Conservation (phyloP, 2,329 filamentous ascomycete genomes). For the Arthroderma sp. region DNA sequence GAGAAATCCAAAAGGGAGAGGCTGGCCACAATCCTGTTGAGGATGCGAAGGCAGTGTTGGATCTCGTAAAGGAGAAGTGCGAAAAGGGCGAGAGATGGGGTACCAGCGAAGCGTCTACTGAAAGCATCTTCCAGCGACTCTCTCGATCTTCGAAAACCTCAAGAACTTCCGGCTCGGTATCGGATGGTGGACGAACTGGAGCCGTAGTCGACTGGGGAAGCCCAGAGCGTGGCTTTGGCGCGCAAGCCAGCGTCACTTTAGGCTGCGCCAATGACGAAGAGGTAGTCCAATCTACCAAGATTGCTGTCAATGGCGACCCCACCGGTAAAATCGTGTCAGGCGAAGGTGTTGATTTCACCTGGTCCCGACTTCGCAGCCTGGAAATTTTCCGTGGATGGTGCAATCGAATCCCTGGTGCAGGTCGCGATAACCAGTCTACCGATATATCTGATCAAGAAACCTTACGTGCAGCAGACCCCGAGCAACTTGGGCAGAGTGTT, state of each 20-base stretch:
- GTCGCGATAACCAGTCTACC: conserved; percentile 31
- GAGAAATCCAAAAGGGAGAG: conserved; percentile 74
- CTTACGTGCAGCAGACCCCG: conserved; percentile 15
- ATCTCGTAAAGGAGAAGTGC: conserved; percentile 90
- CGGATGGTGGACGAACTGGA: conserved; percentile 28
- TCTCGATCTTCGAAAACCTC: conserved; percentile 38
- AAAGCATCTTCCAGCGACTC: conserved; percentile 82
- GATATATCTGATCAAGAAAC: conserved; percentile 21
- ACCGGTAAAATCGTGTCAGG: conserved; percentile 34
- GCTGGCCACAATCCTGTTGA: conserved; percentile 84
- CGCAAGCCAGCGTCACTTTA: conserved; percentile 44
- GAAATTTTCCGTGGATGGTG: conserved; percentile 51
- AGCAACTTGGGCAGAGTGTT: conserved; percentile 36
- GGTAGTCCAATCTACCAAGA: conserved; percentile 45
- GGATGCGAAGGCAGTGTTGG: conserved; percentile 80
- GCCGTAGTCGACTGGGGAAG: conserved; percentile 83
- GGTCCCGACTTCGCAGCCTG: conserved; percentile 50
- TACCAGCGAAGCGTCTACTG: conserved; percentile 61
- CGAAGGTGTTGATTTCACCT: conserved; percentile 49
- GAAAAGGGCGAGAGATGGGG: conserved; percentile 85
- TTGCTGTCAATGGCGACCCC: conserved; percentile 39
- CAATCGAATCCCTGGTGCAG: conserved; percentile 38
- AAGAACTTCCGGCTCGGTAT: conserved; percentile 19
- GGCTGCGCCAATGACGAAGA: conserved; percentile 47
- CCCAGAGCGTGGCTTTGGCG: conserved; percentile 50